A percentile compares a stretch with the other conserved stretches of the same genome.
Evolutionary conservation across 352 stramenopile genomes (phyloP).

Genomic region (Pelagophyceae sp.): DNA sequence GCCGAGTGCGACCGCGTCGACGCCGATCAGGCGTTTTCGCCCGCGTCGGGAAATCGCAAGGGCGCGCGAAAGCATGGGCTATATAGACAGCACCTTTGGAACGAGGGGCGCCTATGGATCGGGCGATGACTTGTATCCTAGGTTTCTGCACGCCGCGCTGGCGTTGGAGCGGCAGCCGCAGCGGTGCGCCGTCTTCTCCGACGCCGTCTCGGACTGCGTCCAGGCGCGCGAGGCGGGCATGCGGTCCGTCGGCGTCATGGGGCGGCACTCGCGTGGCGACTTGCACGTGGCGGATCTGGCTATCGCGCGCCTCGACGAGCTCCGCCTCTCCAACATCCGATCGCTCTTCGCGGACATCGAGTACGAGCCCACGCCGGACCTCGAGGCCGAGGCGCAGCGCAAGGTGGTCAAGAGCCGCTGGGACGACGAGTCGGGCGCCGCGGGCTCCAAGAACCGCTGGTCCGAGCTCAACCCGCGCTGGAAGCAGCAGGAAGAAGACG

Average conservation of each 20-base stretch:
- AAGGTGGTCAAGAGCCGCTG: not conserved
- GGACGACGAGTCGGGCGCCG: not conserved
- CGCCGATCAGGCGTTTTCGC: constrained; percentile 10
- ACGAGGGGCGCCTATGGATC: too few species aligned
- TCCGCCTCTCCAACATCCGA: constrained; percentile 13
- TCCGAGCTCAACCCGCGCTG: not conserved
- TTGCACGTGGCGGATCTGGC: constrained; percentile 1
- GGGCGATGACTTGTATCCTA: too few species aligned
- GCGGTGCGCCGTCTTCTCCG: constrained; percentile 8
- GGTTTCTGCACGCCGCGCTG: not conserved
- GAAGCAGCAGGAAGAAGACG: not conserved
- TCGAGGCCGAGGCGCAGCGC: not conserved
- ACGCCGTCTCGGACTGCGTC: constrained; percentile 6
- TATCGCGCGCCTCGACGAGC: not conserved
- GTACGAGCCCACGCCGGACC: constrained; percentile 2
- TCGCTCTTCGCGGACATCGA: constrained; percentile 14
- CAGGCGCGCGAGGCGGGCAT: constrained; percentile 7
- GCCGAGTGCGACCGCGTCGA: not conserved
- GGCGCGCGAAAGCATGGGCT: too few species aligned
- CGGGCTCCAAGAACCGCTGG: not conserved
- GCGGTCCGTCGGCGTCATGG: constrained; percentile 11
- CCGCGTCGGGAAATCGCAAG: too few species aligned
- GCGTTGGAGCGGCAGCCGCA: not conserved
- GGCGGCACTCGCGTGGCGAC: not conserved
- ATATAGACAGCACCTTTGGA: too few species aligned